phyloP scores from a whole-genome alignment of 441 rosid genomes.

The Metrosideros polymorpha region DNA sequence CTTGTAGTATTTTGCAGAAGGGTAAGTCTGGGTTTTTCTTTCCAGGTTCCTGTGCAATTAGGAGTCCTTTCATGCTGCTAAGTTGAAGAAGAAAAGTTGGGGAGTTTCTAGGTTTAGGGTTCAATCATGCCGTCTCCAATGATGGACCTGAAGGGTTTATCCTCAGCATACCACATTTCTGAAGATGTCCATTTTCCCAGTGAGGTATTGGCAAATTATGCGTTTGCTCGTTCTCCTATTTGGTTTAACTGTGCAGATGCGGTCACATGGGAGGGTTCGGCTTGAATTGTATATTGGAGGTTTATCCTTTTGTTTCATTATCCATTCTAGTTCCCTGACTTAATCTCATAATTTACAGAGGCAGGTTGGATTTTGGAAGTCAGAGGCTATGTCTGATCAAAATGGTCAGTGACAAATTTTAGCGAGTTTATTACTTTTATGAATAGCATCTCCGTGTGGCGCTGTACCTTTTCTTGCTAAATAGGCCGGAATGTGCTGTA shows the following conservation, averaged over 20 bases:
- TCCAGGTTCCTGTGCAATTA: not conserved
- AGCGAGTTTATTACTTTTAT: not conserved
- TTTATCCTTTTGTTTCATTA: not conserved
- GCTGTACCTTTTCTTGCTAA: not conserved
- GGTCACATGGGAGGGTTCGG: not conserved
- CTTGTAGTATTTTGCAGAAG: not conserved
- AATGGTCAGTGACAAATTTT: conserved; percentile 27
- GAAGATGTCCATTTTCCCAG: conserved; percentile 24
- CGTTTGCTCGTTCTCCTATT: not conserved
- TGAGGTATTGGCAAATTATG: conserved; percentile 23
- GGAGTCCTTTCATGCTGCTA: not conserved
- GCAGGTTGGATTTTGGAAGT: conserved; percentile 42
- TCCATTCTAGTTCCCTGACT: not conserved
- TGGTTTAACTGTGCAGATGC: not conserved
- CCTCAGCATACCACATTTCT: conserved; percentile 21
- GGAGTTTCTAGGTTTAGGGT: not conserved
- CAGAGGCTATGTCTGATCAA: conserved; percentile 23
- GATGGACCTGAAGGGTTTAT: conserved; percentile 26
- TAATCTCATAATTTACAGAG: conserved; percentile 21
- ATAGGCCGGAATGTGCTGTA: not conserved
- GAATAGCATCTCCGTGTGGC: not conserved
- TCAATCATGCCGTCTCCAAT: conserved; percentile 31
- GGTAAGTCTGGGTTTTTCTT: not conserved
- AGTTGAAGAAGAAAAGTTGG: not conserved
- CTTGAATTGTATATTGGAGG: not conserved